Conservation (phyloP, 169 alveolate species). For the Plasmodium reichenowi region DNA sequence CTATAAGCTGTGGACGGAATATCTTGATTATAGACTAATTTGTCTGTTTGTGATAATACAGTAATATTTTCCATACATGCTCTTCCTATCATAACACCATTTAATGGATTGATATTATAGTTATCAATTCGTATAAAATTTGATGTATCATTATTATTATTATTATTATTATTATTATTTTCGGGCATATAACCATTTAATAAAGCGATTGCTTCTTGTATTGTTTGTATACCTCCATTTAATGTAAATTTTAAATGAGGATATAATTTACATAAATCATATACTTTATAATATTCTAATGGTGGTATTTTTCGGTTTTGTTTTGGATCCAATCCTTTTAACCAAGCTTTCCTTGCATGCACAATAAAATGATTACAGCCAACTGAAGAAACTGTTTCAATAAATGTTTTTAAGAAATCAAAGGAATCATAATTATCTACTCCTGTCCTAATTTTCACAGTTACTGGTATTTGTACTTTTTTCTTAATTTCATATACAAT, state of each 20-base stretch:
- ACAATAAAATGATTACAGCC: constrained; percentile 94
- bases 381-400: constrained; percentile 82
- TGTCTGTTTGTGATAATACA: constrained; percentile 83
- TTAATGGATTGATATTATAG: constrained; percentile 56
- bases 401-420: constrained; percentile 87
- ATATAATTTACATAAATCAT: constrained; percentile 88
- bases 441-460: constrained; percentile 96
- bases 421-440: constrained; percentile 93
- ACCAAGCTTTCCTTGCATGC: constrained; percentile 96
- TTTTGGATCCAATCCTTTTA: constrained; percentile 94
- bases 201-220: constrained; percentile 82
- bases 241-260: constrained; percentile 92
- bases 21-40: constrained; percentile 80
- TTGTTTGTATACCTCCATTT: constrained; percentile 93
- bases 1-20: constrained; percentile 74
- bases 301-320: constrained; percentile 95
- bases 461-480: constrained; percentile 88
- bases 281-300: constrained; percentile 93
- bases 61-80: constrained; percentile 89
- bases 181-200: constrained; percentile 72
- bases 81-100: constrained; percentile 91
- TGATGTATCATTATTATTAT: constrained; percentile 47
- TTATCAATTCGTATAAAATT: constrained; percentile 24
- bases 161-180: constrained; percentile 36
- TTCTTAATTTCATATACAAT: constrained; percentile 79